Evolutionary conservation across 306 rosid species (phyloP).

Genomic region (Purshia tridentata): DNA sequence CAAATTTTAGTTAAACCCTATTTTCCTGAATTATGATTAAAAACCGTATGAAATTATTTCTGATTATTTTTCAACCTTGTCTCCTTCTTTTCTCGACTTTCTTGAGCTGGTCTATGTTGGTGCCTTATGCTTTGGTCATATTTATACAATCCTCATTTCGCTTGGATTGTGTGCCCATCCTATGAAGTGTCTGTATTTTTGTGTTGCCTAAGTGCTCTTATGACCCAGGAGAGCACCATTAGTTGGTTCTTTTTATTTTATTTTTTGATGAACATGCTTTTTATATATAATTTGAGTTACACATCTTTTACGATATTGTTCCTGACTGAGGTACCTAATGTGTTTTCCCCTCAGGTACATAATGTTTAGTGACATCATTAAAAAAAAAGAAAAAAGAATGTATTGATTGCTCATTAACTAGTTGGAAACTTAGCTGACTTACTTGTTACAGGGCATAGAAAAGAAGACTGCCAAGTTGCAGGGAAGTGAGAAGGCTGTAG

Average conservation of each 20-base stretch:
- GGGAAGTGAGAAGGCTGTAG: conserved; percentile 93
- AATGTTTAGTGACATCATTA: neutral
- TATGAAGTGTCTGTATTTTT: neutral
- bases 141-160: neutral
- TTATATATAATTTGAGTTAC: neutral
- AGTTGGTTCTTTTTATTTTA: neutral
- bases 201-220: neutral
- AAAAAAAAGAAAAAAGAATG: neutral
- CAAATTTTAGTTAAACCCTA: neutral
- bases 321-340: neutral
- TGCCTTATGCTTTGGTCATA: neutral
- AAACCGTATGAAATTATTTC: neutral
- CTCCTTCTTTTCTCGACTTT: neutral
- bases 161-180: neutral
- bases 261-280: neutral
- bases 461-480: conserved; percentile 90
- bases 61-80: neutral
- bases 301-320: neutral
- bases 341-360: neutral
- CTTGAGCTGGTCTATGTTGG: conserved; percentile 3
- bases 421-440: conserved; percentile 33
- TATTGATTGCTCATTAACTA: conserved; percentile 3
- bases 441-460: conserved; percentile 80
- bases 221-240: neutral
- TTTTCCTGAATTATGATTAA: neutral